phyloP scores from a whole-genome alignment of 306 rosid genomes.

The Begonia fuchsioides region DNA sequence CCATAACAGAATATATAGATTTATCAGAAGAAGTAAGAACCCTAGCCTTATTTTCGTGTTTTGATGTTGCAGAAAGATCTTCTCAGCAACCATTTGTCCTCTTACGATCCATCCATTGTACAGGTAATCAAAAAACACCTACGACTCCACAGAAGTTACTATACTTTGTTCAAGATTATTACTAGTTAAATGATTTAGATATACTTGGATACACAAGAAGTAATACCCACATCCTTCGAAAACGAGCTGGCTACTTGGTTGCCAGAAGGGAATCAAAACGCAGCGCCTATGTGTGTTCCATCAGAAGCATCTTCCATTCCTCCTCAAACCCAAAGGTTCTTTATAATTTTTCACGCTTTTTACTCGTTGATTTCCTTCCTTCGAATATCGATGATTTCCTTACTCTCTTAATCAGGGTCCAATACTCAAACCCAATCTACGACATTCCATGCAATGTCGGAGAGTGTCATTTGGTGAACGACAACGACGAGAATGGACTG shows the following conservation, averaged over 20 bases:
- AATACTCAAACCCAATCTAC: constrained; percentile 5
- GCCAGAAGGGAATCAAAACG: constrained; percentile 6
- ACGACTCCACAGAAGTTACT: no score
- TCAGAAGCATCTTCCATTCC: constrained; percentile 19
- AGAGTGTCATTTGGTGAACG: constrained; percentile 8
- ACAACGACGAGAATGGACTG: constrained; percentile 5
- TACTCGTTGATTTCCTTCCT: no score
- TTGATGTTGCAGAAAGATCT: constrained; percentile 11
- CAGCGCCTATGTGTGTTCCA: constrained; percentile 9
- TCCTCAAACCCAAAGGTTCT: constrained; percentile 5
- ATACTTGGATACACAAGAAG: constrained; percentile 20
- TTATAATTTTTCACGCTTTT: neutral
- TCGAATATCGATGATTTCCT: no score
- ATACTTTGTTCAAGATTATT: no score
- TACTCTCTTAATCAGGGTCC: constrained; percentile 2
- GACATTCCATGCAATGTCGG: constrained; percentile 8
- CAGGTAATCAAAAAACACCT: constrained; percentile 6
- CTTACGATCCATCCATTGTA: constrained; percentile 11
- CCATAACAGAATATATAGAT: no score
- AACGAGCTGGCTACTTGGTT: constrained; percentile 18
- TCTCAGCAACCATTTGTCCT: constrained; percentile 9
- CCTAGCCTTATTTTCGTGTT: neutral
- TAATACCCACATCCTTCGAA: constrained; percentile 13
- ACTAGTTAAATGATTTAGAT: neutral
- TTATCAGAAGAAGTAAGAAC: no score